Evolutionary conservation across 2,329 filamentous ascomycete species (phyloP), one percentile per base, ranked within the genome.

Genomic region (Talaromyces rugulosus): DNA sequence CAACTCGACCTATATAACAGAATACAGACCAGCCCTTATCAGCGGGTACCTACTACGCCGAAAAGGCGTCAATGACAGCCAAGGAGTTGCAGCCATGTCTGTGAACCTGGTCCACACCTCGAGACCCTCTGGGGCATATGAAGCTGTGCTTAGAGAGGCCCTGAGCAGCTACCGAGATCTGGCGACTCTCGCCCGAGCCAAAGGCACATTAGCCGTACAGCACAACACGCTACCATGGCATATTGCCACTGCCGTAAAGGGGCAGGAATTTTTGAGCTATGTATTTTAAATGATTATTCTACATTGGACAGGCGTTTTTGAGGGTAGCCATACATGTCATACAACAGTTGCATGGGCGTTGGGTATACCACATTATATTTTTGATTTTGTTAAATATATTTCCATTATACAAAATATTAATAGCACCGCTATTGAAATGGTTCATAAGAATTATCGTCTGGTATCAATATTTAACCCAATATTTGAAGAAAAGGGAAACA

Each of bases 31-130:
- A 27, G 74, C 77, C 7, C 66, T 80, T 47, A 73, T 74, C n/a
- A 82, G 77, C 62, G 80, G 77, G 27, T 79, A 80, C 66, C 71
- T 82, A 3, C 69, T 82, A 51, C 80, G 80, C 59, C 76, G 79
- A 40, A 76, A 73, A 56, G 77, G 78, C 7, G 58, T 70, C 8
- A 74, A 72, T 52, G 75, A 78, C 55, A 71, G 74, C 31, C 78
- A 80, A 30, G 79, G 78, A 11, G 69, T 76, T 28, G 72, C 73
- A 58, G 67, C 74, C 11, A 72, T 81, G 65, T 72, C 71, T 18
- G 72, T 81, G 28, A 80, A 80, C 64, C 63, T 82, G 6, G 64
- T 82, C 18, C 70, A 76, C 57, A 68, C 74, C 2, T 70, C 72
- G 62, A 66, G 69, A 56, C 61, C 71, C 47, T 56, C 71, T 30